A percentile compares a stretch with the other conserved stretches of the same genome.
Evolutionary conservation across 331 rosid genomes (phyloP).

Genomic region (Prunus yedoensis): DNA sequence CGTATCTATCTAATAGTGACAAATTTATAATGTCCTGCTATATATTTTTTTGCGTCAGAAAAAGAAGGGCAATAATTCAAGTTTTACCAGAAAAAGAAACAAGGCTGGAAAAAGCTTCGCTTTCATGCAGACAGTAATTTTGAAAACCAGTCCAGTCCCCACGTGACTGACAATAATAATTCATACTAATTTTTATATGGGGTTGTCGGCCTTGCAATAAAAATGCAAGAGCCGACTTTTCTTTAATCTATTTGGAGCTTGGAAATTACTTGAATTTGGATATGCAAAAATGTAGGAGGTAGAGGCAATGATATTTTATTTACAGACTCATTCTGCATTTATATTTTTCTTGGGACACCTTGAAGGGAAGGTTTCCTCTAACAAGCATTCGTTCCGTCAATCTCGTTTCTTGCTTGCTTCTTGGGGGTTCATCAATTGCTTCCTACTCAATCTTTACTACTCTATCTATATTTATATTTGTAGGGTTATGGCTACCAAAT

Average conservation of each 20-base stretch:
- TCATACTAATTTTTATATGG: slow-evolving; percentile 18
- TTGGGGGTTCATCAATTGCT: slow-evolving; percentile 22
- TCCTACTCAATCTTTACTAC: background rate
- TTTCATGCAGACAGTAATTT: slow-evolving; percentile 16
- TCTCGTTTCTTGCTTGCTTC: slow-evolving; percentile 52
- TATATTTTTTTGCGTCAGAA: too few species aligned
- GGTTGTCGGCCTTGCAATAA: slow-evolving; percentile 42
- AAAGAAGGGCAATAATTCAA: slow-evolving; percentile 18
- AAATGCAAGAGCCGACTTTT: slow-evolving; percentile 1
- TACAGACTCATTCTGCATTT: background rate
- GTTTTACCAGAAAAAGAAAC: background rate
- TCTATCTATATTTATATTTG: background rate
- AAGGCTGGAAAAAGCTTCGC: background rate
- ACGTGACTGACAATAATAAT: slow-evolving; percentile 51
- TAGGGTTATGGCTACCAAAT: background rate
- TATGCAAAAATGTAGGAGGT: slow-evolving; percentile 29
- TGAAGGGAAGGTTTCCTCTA: slow-evolving; percentile 35
- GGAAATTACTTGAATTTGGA: slow-evolving; percentile 3
- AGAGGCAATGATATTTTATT: slow-evolving; percentile 32
- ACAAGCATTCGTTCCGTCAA: slow-evolving; percentile 42
- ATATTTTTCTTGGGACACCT: background rate
- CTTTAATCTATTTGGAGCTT: background rate
- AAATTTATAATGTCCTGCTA: too few species aligned
- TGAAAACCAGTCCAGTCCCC: slow-evolving; percentile 27
- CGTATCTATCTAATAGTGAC: too few species aligned